phyloP scores from a whole-genome alignment of 352 stramenopile genomes.

The Pythium pyrilobum region DNA sequence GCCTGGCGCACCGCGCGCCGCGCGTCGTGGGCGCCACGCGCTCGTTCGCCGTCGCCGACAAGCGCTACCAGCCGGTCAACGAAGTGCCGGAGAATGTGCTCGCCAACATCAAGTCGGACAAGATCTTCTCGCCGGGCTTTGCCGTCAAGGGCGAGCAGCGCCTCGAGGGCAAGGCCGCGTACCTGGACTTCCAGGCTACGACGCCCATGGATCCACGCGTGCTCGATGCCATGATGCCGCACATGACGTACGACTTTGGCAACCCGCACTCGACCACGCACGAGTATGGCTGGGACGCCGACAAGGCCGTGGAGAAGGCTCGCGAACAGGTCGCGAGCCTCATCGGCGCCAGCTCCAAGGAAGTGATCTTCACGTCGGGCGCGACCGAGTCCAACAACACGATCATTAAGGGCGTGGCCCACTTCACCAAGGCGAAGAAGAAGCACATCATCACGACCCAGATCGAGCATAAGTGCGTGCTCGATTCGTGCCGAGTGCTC shows the following conservation, averaged over 20 bases:
- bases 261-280: slow-evolving; percentile 99
- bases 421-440: slow-evolving; percentile 95
- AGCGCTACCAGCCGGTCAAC: slow-evolving; percentile 82
- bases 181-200: slow-evolving; percentile 97
- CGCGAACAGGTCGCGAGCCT: slow-evolving; percentile 87
- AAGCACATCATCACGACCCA: slow-evolving; percentile 99
- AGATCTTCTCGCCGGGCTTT: slow-evolving; percentile 85
- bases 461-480: slow-evolving; percentile 96
- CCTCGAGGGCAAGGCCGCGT: slow-evolving; percentile 80
- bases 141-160: slow-evolving; percentile 61
- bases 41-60: slow-evolving; percentile 46
- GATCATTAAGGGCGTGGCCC: slow-evolving; percentile 96
- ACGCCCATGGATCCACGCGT: slow-evolving; percentile 98
- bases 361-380: slow-evolving; percentile 99
- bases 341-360: slow-evolving; percentile 94
- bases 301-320: slow-evolving; percentile 92
- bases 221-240: slow-evolving; percentile 98
- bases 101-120: slow-evolving; percentile 57
- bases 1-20: slow-evolving; percentile 3
- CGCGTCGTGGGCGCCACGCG: slow-evolving; percentile 5
- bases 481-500: slow-evolving; percentile 97
- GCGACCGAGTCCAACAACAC: slow-evolving; percentile 99
- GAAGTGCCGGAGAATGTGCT: slow-evolving; percentile 85
- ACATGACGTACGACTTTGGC: slow-evolving; percentile 95
- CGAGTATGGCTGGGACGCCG: slow-evolving; percentile 97